Percentiles rank a stretch among this genome's conserved stretches.
phyloP scores from a whole-genome alignment of 768 basidiomycete species.

The Leccinum uliginosum region DNA sequence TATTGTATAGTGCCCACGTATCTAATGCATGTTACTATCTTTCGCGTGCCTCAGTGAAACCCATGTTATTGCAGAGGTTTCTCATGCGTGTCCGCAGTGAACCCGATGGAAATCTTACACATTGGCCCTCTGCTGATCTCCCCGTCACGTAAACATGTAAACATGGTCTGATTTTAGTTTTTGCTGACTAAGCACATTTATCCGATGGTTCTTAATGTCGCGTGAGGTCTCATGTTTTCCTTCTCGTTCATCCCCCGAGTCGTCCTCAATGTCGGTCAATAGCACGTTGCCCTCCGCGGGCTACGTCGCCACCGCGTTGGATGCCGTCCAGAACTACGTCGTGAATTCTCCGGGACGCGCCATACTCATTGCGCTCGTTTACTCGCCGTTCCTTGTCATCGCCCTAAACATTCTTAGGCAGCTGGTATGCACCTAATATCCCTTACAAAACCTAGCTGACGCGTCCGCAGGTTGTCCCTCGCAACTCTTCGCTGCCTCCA shows the following conservation, averaged over 20 bases:
- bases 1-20: background rate
- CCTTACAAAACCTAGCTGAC: background rate
- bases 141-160: background rate
- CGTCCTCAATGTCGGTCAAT: slow-evolving; percentile 25
- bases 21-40: background rate
- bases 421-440: slow-evolving; percentile 45
- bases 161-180: slow-evolving; percentile 16
- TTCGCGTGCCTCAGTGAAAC: background rate
- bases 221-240: background rate
- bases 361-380: slow-evolving; percentile 46
- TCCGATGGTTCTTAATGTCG: background rate
- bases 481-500: slow-evolving; percentile 72
- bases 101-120: background rate
- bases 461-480: slow-evolving; percentile 54
- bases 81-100: background rate
- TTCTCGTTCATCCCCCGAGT: background rate
- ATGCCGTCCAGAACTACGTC: slow-evolving; percentile 18
- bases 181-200: slow-evolving; percentile 23
- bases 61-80: background rate
- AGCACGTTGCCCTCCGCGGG: slow-evolving; percentile 20
- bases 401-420: slow-evolving; percentile 76
- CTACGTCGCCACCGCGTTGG: slow-evolving; percentile 22
- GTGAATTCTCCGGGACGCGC: slow-evolving; percentile 24
- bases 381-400: slow-evolving; percentile 63
- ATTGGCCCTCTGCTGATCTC: background rate